Percentiles rank a stretch among this genome's conserved stretches.
phyloP scores from a whole-genome alignment of 2,329 filamentous ascomycete genomes.

The Penicillium thymicola region DNA sequence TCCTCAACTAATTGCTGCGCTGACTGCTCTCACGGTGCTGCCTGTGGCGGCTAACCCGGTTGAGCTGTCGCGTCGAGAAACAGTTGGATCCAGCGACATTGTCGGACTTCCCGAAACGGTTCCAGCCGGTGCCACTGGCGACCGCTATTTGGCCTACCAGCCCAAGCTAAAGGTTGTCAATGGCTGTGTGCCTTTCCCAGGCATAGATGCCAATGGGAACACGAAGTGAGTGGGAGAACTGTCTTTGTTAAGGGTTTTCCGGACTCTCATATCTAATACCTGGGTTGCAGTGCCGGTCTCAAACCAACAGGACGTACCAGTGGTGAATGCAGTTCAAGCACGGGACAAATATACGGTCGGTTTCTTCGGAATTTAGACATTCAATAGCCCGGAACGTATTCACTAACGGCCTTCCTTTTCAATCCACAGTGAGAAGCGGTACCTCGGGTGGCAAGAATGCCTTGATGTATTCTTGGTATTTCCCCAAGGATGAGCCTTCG shows the following conservation, averaged over 20 bases:
- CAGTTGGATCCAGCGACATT: conserved; percentile 47
- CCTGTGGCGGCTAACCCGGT: background rate
- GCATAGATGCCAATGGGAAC: conserved; percentile 56
- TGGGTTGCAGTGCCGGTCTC: conserved; percentile 43
- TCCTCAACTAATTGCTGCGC: background rate
- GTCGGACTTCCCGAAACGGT: conserved; percentile 55
- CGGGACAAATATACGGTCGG: conserved; percentile 49
- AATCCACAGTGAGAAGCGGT: conserved; percentile 35
- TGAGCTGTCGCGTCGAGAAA: conserved; percentile 32
- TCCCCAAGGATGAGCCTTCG: conserved; percentile 49
- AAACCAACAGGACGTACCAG: conserved; percentile 38
- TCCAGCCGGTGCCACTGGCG: conserved; percentile 46
- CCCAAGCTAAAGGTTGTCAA: conserved; percentile 55
- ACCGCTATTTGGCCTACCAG: conserved; percentile 55
- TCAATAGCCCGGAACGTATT: too few species aligned
- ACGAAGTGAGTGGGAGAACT: conserved; percentile 47
- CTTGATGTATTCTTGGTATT: conserved; percentile 55
- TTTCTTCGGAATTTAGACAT: background rate
- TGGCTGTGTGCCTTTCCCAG: conserved; percentile 63
- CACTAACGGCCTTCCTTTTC: background rate
- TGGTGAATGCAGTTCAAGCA: conserved; percentile 43
- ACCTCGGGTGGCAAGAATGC: conserved; percentile 45
- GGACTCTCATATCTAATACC: background rate
- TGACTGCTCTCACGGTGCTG: conserved; percentile 5
- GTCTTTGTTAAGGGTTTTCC: background rate